Conservation (phyloP, 164 flowering plant species). For the Akebia trifoliata region DNA sequence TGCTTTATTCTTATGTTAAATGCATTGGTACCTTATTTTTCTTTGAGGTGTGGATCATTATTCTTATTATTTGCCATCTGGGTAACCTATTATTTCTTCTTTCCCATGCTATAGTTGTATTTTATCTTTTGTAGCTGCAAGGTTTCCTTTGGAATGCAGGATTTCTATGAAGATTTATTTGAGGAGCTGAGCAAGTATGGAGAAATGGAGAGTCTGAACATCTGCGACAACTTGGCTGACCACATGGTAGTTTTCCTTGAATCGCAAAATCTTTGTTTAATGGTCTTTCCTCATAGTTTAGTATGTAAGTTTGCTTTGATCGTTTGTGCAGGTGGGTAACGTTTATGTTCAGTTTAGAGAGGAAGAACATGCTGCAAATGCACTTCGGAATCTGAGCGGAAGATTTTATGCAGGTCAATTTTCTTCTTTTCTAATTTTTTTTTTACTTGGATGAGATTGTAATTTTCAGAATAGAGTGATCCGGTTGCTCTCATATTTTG, state of each 20-base stretch:
- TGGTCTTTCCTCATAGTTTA: background rate
- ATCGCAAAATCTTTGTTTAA: background rate
- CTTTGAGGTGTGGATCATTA: too few relatives aligned
- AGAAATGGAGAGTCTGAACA: slow-evolving; percentile 69
- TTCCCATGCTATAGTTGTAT: background rate
- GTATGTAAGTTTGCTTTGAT: background rate
- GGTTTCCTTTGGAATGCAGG: too few relatives aligned
- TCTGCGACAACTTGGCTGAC: slow-evolving; percentile 88
- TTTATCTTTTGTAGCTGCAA: slow-evolving; percentile 8
- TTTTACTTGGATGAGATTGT: too few relatives aligned
- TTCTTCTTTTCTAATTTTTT: background rate
- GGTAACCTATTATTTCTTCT: too few relatives aligned
- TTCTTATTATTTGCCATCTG: too few relatives aligned
- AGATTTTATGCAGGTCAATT: slow-evolving; percentile 77
- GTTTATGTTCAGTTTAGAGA: slow-evolving; percentile 89
- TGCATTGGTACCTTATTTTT: too few relatives aligned
- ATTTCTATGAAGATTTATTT: slow-evolving; percentile 80
- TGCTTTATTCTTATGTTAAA: too few relatives aligned
- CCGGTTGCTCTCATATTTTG: too few relatives aligned
- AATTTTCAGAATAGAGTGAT: too few relatives aligned
- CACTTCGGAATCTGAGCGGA: slow-evolving; percentile 61
- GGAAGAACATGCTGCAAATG: slow-evolving; percentile 86
- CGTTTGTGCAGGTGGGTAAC: slow-evolving; percentile 67
- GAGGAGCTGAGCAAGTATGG: slow-evolving; percentile 91
- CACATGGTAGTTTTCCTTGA: slow-evolving; percentile 56